Percentiles rank a stretch among this genome's conserved stretches.
Evolutionary conservation across 148 eudicot species (phyloP).

Genomic region (Diospyros lotus): DNA sequence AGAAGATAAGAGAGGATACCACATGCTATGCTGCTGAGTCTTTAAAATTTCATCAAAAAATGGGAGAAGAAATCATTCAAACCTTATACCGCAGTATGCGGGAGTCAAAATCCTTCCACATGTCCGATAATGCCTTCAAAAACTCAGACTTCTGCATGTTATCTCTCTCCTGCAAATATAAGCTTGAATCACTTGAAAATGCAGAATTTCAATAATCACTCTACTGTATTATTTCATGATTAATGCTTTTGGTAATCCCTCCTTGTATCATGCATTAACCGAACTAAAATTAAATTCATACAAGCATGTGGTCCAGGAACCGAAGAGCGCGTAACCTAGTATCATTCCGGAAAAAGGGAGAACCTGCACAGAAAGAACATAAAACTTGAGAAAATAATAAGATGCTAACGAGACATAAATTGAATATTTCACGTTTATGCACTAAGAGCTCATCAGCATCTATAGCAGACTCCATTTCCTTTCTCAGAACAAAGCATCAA

Average conservation of each 20-base stretch:
- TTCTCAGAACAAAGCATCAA: background rate
- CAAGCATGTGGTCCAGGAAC: slow-evolving; percentile 97
- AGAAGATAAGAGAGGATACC: background rate
- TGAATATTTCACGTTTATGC: background rate
- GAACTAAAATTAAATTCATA: slow-evolving; percentile 33
- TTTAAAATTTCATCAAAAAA: background rate
- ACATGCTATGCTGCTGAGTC: background rate
- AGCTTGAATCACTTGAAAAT: background rate
- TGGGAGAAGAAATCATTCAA: slow-evolving; percentile 20
- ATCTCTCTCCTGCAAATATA: slow-evolving; percentile 75
- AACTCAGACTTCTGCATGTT: slow-evolving; percentile 99
- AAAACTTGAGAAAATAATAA: background rate
- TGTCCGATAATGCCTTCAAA: slow-evolving; percentile 83
- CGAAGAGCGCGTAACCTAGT: slow-evolving; percentile 99
- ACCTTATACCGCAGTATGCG: slow-evolving; percentile 99
- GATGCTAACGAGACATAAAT: background rate
- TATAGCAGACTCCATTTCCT: too few relatives aligned
- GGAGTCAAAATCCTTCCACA: slow-evolving; percentile 99
- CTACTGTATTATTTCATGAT: background rate
- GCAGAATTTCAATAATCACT: background rate
- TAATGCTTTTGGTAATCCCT: background rate
- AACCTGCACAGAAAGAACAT: slow-evolving; percentile 42
- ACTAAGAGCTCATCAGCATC: background rate
- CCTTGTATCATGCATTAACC: slow-evolving; percentile 8
- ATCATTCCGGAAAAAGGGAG: slow-evolving; percentile 88